Evolutionary conservation across 2,329 filamentous ascomycete species (phyloP), one percentile per base, ranked within the genome.

Genomic region (Trichoderma polysporum): DNA sequence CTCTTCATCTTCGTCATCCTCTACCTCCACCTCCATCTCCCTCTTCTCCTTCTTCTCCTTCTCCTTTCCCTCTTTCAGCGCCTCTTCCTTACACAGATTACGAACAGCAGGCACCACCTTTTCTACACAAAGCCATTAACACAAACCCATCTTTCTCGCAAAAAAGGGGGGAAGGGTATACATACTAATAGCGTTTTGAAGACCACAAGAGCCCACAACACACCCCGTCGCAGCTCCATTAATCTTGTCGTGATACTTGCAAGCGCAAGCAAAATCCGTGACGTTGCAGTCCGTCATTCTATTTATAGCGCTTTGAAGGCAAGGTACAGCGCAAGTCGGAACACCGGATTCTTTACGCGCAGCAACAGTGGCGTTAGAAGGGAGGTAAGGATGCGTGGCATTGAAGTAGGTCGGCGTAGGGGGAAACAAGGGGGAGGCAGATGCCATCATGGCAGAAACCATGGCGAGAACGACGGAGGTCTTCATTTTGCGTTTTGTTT

Each of bases 201-300:
- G 19, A 4, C 56, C 61, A 39, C 47, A 56, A 41, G 52, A 41
- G 12, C 39, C 53, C 15, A 66, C 49, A 27, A 68, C 37, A 29
- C 61, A 66, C 6, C 22, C 22, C 47, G 56, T 57, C 54, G 68
- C 68, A 59, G 66, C 45, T n/a, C 19, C 25, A 4, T 25, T 19
- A 25, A 68, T 22, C 61, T 66, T 47, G 22, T 22, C 27, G 12
- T 59, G 58, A 12, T 47, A 17, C 29, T 53, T 50, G 45, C 67
- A 68, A 13, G 65, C 37, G 29, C 67, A 68, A 31, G 47, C 37
- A 25, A 63, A 31, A 25, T 68, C 57, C n/a, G 33, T 37, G 0
- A 59, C 4, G 4, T 22, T 1, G 39, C 68, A 67, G 2, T 17
- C 17, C 9, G 65, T 62, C 13, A 41, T n/a, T n/a, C 35, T 29